A percentile compares a stretch with the other conserved stretches of the same genome.
These are phyloP conservation scores for Eucalyptus polybractea DNA, from an alignment of 345 rosid species.

Conservation along the genomic window DNA sequence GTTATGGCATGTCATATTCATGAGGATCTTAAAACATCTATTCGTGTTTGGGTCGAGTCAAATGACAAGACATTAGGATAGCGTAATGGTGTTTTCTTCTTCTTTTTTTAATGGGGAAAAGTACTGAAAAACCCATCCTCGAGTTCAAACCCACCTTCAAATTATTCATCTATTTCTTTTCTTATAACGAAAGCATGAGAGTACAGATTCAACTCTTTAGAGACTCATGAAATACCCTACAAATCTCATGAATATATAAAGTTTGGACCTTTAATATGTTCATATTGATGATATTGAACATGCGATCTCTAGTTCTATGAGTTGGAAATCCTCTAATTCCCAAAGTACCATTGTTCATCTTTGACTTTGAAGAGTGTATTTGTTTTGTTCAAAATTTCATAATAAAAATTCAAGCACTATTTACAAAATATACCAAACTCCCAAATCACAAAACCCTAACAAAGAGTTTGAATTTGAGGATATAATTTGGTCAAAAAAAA, in stretches of 20 bases:
- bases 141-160: not conserved
- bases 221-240: fast-evolving
- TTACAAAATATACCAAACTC: not conserved
- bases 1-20: not conserved
- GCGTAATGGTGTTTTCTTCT: too few relatives aligned
- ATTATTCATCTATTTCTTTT: not conserved
- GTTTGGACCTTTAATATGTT: fast-evolving
- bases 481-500: not conserved
- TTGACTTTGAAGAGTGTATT: not conserved
- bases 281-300: not conserved
- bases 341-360: not conserved
- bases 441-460: not conserved
- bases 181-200: not conserved
- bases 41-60: not conserved
- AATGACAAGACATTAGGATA: not conserved
- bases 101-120: not conserved
- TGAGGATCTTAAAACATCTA: not conserved
- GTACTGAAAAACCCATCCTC: not conserved
- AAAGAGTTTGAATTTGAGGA: not conserved
- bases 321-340: not conserved
- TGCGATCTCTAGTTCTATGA: fast-evolving
- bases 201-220: not conserved
- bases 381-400: not conserved
- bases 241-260: not conserved
- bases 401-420: not conserved